These are phyloP conservation scores for Aspergillus neotritici DNA, from an alignment of 2,329 filamentous ascomycete species.

Conservation along the genomic window DNA sequence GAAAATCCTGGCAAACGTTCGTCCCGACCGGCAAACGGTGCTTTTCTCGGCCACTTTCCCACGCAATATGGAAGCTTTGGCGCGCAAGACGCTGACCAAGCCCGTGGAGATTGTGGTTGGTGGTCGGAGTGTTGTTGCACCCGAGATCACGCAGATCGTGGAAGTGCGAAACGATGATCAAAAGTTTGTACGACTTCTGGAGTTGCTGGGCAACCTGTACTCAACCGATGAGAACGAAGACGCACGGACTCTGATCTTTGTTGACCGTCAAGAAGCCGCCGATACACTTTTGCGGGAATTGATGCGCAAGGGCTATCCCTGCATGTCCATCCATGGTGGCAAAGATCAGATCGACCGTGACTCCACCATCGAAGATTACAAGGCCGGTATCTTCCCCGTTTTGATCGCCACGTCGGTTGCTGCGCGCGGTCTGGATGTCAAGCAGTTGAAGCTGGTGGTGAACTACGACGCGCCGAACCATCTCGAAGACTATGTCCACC, in stretches of 20 bases:
- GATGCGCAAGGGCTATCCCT: constrained; percentile 78
- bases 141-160: constrained; percentile 82
- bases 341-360: constrained; percentile 92
- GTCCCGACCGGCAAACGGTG: constrained; percentile 88
- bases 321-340: constrained; percentile 88
- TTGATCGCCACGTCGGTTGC: constrained; percentile 93
- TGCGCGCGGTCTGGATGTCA: constrained; percentile 89
- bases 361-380: constrained; percentile 89
- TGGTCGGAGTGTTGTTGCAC: constrained; percentile 64
- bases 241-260: constrained; percentile 81
- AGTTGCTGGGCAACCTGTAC: constrained; percentile 82
- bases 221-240: constrained; percentile 71
- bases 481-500: constrained; percentile 92
- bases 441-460: constrained; percentile 90
- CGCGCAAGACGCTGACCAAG: constrained; percentile 77
- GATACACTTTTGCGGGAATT: constrained; percentile 73
- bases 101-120: constrained; percentile 91
- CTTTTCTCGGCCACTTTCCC: constrained; percentile 97
- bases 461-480: constrained; percentile 95
- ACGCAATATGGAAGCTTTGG: constrained; percentile 82
- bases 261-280: constrained; percentile 85
- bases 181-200: constrained; percentile 79
- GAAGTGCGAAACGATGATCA: constrained; percentile 75
- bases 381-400: constrained; percentile 80
- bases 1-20: constrained; percentile 88